Conservation (phyloP, 305 asterid genomes). For the Fraxinus sp. region DNA sequence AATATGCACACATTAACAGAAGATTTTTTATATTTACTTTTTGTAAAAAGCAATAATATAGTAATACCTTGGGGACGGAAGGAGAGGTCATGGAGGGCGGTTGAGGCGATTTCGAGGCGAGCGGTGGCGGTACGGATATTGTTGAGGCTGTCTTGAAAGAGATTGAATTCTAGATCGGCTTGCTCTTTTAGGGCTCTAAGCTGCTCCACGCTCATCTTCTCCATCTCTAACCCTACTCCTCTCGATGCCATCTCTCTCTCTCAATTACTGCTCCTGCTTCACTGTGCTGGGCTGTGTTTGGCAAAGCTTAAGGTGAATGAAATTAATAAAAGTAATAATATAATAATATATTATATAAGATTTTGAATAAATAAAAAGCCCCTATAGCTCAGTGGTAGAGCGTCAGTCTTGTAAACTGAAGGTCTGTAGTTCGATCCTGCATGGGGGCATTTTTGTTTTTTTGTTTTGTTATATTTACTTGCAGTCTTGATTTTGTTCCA, state of each 20-base stretch:
- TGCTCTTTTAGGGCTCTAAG: constrained; percentile 82
- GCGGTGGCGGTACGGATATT: constrained; percentile 84
- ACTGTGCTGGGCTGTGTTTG: not conserved
- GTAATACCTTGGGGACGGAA: constrained; percentile 70
- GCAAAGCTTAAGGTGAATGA: not conserved
- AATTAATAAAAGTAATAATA: too few relatives aligned
- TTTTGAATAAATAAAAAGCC: constrained; percentile 31
- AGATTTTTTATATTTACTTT: not conserved
- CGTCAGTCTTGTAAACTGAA: constrained; percentile 99
- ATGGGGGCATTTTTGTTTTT: constrained; percentile 54
- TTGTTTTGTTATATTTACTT: not conserved
- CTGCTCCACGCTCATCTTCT: constrained; percentile 79
- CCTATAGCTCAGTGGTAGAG: constrained; percentile 99
- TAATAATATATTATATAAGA: too few relatives aligned
- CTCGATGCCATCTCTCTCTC: constrained; percentile 36
- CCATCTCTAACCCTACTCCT: constrained; percentile 50
- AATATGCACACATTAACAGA: not conserved
- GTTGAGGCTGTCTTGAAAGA: constrained; percentile 85
- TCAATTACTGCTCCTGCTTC: not conserved
- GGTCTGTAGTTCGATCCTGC: constrained; percentile 98
- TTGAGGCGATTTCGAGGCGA: constrained; percentile 83
- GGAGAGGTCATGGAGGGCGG: constrained; percentile 86
- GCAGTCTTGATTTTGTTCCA: not conserved
- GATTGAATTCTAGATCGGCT: constrained; percentile 76
- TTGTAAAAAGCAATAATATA: not conserved